These are phyloP conservation scores for Globisporangium nodosum DNA, from an alignment of 352 stramenopile species.

Conservation along the genomic window DNA sequence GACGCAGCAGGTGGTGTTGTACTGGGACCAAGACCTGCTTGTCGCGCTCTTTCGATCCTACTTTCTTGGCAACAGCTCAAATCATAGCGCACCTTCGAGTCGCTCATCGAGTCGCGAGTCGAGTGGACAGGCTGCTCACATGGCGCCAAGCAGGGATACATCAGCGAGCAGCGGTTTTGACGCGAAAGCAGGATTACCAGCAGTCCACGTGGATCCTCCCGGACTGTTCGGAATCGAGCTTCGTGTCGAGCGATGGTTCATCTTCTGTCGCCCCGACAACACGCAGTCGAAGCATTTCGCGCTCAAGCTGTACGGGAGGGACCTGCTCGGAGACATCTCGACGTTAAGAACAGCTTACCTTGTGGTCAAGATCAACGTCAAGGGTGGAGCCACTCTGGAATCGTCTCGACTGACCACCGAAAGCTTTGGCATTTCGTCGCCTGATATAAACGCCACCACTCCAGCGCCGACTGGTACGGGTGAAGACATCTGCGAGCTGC, in stretches of 20 bases:
- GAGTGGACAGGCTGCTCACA: slow-evolving; percentile 3
- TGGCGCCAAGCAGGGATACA: background rate
- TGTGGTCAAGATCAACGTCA: slow-evolving; percentile 25
- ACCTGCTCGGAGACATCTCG: slow-evolving; percentile 35
- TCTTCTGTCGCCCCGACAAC: slow-evolving; percentile 46
- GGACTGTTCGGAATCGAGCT: slow-evolving; percentile 36
- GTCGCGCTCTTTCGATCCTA: slow-evolving; percentile 57
- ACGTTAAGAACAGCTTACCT: slow-evolving; percentile 30
- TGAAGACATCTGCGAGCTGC: slow-evolving; percentile 41
- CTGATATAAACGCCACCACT: background rate
- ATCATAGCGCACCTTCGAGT: slow-evolving; percentile 19
- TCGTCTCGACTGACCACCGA: slow-evolving; percentile 30
- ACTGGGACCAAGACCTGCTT: slow-evolving; percentile 71
- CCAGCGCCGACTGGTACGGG: background rate
- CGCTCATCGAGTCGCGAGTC: slow-evolving; percentile 24
- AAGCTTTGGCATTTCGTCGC: background rate
- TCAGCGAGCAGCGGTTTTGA: background rate
- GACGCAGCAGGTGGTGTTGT: slow-evolving; percentile 43
- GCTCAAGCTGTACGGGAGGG: slow-evolving; percentile 32
- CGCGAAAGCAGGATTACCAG: background rate
- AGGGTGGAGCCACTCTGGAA: slow-evolving; percentile 31
- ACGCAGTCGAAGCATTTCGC: slow-evolving; percentile 34
- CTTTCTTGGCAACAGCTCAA: slow-evolving; percentile 28
- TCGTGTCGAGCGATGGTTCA: slow-evolving; percentile 40
- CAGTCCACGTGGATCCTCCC: background rate